Percentiles rank a stretch among this genome's conserved stretches.
These are phyloP conservation scores for Seminavis robusta DNA, from an alignment of 108 stramenopile genomes.

Conservation along the genomic window DNA sequence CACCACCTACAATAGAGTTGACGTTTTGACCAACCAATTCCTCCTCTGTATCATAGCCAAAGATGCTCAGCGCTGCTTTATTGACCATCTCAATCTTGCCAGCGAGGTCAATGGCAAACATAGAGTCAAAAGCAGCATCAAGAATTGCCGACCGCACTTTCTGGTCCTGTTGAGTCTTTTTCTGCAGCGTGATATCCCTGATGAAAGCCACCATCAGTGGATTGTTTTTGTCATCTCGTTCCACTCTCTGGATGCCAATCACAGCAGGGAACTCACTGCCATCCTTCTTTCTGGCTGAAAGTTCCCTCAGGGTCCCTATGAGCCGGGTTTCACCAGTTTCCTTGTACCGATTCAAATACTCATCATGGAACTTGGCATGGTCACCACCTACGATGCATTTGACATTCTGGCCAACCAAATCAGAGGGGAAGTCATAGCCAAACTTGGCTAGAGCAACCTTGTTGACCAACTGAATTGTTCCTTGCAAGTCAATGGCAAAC, in stretches of 20 bases:
- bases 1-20: background rate
- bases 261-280: background rate
- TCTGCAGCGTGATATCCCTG: background rate
- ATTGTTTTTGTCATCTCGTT: background rate
- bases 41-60: constrained; percentile 1
- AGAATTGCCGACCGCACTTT: background rate
- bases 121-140: constrained; percentile 6
- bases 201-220: background rate
- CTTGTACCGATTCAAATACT: too few relatives aligned
- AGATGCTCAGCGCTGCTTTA: background rate
- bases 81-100: constrained; percentile 6
- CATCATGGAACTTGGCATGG: too few relatives aligned
- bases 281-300: background rate
- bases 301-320: background rate
- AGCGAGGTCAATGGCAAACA: background rate
- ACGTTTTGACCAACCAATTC: constrained; percentile 2
- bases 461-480: constrained; percentile 4
- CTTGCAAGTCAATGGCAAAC: background rate
- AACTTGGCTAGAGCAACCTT: background rate
- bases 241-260: background rate
- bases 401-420: constrained; percentile 3
- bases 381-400: background rate
- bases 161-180: background rate
- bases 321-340: too few relatives aligned
- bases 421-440: background rate